A percentile compares a stretch with the other conserved stretches of the same genome.
Conservation (phyloP, 2,329 filamentous ascomycete species). For the Colletotrichum euphorbiae region DNA sequence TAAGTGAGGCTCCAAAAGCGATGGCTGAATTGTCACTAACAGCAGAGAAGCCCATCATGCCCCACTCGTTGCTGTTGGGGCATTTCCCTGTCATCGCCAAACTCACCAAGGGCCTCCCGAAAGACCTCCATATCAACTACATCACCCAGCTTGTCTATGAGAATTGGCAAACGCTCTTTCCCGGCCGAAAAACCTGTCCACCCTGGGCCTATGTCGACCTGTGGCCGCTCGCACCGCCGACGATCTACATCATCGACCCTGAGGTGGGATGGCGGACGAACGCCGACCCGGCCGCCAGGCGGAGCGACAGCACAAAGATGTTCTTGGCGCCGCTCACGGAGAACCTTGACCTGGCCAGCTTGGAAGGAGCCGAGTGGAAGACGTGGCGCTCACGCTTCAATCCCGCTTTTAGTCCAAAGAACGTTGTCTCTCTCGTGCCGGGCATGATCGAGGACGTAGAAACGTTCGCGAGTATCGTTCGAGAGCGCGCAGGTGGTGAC, state of each 20-base stretch:
- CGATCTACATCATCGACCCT: conserved; percentile 41
- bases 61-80: conserved; percentile 29
- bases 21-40: neutral
- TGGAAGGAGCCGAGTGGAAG: conserved; percentile 46
- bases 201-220: conserved; percentile 45
- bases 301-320: conserved; percentile 46
- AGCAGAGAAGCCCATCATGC: conserved; percentile 27
- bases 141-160: conserved; percentile 23
- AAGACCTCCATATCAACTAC: conserved; percentile 24
- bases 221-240: conserved; percentile 45
- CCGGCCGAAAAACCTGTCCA: conserved; percentile 45
- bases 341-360: conserved; percentile 47
- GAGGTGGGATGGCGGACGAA: conserved; percentile 42
- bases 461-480: conserved; percentile 49
- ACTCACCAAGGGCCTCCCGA: conserved; percentile 17
- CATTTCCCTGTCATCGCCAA: conserved; percentile 23
- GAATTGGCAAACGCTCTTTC: conserved; percentile 30
- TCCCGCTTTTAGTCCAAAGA: conserved; percentile 53
- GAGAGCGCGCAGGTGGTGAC: conserved; percentile 44
- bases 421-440: conserved; percentile 49
- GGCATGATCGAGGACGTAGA: conserved; percentile 52
- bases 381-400: conserved; percentile 49
- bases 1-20: neutral
- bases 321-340: conserved; percentile 47
- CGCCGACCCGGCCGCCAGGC: conserved; percentile 41